Evolutionary conservation across 169 alveolate species (phyloP).

Genomic region (Plasmodium cynomolgi): DNA sequence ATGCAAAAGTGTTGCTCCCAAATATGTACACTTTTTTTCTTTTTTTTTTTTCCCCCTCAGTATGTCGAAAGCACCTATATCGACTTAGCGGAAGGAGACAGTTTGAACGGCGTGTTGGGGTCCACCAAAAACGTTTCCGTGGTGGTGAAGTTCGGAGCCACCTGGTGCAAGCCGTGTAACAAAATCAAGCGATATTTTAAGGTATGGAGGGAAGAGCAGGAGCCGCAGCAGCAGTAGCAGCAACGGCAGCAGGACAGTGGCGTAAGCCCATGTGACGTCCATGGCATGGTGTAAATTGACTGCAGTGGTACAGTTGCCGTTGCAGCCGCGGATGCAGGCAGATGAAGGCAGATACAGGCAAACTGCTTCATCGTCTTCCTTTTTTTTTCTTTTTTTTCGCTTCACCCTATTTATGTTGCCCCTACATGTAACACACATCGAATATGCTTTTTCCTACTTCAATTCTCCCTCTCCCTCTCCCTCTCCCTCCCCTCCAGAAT

Average conservation of each 20-base stretch:
- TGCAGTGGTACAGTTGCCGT: no score
- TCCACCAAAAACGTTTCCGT: conserved; percentile 18
- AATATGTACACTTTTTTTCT: background rate
- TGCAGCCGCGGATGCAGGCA: background rate
- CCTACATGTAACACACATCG: background rate
- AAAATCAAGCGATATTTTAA: conserved; percentile 25
- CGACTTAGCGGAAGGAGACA: background rate
- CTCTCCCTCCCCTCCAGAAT: background rate
- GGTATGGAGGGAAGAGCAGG: conserved; percentile 13
- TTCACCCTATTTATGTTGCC: background rate
- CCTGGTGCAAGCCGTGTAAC: conserved; percentile 72
- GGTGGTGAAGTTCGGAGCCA: conserved; percentile 56
- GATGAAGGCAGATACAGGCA: background rate
- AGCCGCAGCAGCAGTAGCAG: background rate
- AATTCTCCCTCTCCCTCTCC: background rate
- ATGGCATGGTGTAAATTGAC: no score
- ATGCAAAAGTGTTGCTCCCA: background rate
- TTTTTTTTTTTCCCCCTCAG: background rate
- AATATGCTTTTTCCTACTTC: background rate
- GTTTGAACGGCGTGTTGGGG: conserved; percentile 17
- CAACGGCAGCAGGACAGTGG: background rate
- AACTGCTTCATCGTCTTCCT: background rate
- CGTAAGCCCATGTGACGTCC: no score
- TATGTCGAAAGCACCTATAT: conserved; percentile 22
- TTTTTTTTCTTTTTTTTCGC: background rate